Evolutionary conservation across 345 rosid genomes (phyloP).

Genomic region (Ceriops zippeliana): DNA sequence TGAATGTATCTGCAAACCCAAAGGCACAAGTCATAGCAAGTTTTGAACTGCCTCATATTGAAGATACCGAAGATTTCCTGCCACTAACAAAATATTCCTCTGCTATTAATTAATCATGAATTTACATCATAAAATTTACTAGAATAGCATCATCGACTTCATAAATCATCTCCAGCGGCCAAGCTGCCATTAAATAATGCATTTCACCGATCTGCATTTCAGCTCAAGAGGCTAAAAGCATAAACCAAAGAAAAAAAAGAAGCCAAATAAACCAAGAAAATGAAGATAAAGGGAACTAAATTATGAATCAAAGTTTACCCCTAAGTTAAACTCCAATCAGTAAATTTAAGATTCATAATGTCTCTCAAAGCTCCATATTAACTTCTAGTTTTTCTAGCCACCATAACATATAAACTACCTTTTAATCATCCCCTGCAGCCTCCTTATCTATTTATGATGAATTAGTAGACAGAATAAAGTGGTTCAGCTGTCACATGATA

Average conservation of each 20-base stretch:
- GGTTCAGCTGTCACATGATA: too few species aligned
- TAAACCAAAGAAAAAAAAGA: neutral
- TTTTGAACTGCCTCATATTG: slow-evolving; percentile 5
- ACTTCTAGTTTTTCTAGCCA: too few species aligned
- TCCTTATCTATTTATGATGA: too few species aligned
- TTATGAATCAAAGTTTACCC: neutral
- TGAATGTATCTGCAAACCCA: too few species aligned
- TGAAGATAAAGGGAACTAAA: neutral
- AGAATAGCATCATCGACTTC: neutral
- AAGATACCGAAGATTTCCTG: slow-evolving; percentile 32
- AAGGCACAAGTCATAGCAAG: neutral
- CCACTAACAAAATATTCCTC: slow-evolving; percentile 43
- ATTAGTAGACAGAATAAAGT: too few species aligned
- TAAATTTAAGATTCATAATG: too few species aligned
- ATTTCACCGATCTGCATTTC: neutral
- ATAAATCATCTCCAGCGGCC: neutral
- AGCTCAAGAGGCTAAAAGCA: neutral
- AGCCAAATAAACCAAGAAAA: neutral
- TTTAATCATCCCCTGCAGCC: too few species aligned
- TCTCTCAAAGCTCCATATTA: too few species aligned
- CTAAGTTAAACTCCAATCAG: neutral
- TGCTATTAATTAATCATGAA: slow-evolving; percentile 25
- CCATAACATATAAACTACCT: too few species aligned
- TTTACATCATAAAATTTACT: slow-evolving; percentile 17
- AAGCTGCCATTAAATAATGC: slow-evolving; percentile 30